Percentiles rank a stretch among this genome's conserved stretches.
These are phyloP conservation scores for Zygosaccharomyces pseudorouxii DNA, from an alignment of 805 yeast genomes.

Conservation along the genomic window DNA sequence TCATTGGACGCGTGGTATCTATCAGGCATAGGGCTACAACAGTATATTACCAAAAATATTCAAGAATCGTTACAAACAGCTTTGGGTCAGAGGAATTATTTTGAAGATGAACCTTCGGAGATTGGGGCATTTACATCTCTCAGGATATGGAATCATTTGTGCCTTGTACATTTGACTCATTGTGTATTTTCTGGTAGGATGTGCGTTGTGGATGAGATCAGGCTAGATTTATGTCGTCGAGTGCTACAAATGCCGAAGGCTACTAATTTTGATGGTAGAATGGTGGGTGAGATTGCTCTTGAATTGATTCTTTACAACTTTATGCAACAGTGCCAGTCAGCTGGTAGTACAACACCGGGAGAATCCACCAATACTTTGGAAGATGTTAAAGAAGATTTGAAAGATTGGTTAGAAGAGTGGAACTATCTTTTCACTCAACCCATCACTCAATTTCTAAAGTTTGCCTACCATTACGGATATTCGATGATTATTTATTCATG, in stretches of 20 bases:
- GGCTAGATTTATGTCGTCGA: slow-evolving; percentile 55
- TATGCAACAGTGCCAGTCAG: slow-evolving; percentile 37
- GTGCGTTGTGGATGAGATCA: slow-evolving; percentile 55
- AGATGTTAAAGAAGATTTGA: slow-evolving; percentile 40
- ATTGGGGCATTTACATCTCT: slow-evolving; percentile 50
- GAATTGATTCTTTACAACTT: slow-evolving; percentile 48
- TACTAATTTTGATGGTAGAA: slow-evolving; percentile 77
- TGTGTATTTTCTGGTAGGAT: slow-evolving; percentile 62
- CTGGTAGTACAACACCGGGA: slow-evolving; percentile 24
- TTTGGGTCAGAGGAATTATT: slow-evolving; percentile 5
- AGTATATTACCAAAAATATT: slow-evolving; percentile 50
- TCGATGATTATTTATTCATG: slow-evolving; percentile 43
- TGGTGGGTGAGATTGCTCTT: slow-evolving; percentile 69
- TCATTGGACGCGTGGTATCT: slow-evolving; percentile 67
- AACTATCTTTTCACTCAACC: slow-evolving; percentile 63
- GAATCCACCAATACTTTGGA: slow-evolving; percentile 32
- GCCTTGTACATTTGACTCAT: slow-evolving; percentile 61
- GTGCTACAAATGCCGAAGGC: slow-evolving; percentile 54
- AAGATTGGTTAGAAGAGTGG: slow-evolving; percentile 66
- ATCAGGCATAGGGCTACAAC: slow-evolving; percentile 60
- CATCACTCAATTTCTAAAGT: slow-evolving; percentile 67
- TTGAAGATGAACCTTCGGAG: slow-evolving; percentile 20
- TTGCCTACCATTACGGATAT: slow-evolving; percentile 60
- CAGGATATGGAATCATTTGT: slow-evolving; percentile 68
- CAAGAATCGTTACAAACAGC: slow-evolving; percentile 21